phyloP scores from a whole-genome alignment of 1,284 basidiomycete species.

The Pyrrhoderma noxium region DNA sequence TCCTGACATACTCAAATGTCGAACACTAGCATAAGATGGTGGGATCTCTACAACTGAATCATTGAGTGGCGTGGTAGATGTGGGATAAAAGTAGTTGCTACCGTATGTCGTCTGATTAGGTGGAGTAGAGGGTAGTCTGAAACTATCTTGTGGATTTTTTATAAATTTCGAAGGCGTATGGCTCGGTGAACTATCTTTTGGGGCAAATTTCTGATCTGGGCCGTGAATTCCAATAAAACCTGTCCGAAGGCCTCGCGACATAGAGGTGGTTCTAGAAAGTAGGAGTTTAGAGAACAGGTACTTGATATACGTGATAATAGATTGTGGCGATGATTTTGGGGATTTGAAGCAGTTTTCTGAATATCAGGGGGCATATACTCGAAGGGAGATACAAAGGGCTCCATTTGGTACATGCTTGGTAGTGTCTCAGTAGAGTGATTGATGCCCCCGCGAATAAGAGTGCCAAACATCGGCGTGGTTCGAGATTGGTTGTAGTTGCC shows the following conservation, averaged over 20 bases:
- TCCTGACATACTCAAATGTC: not conserved
- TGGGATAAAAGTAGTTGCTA: no score
- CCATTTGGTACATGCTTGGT: slow-evolving; percentile 16
- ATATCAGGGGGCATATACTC: not conserved
- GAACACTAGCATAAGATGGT: slow-evolving; percentile 15
- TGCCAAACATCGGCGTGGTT: not conserved
- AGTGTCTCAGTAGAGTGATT: slow-evolving; percentile 6
- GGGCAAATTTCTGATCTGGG: not conserved
- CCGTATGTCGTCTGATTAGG: no score
- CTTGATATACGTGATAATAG: slow-evolving; percentile 9
- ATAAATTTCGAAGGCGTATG: not conserved
- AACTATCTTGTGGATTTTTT: not conserved
- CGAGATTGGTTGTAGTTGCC: not conserved
- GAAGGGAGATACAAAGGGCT: slow-evolving; percentile 16
- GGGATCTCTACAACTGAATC: slow-evolving; percentile 12
- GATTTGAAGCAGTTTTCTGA: not conserved
- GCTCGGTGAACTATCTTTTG: slow-evolving; percentile 4
- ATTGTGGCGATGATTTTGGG: slow-evolving; percentile 2
- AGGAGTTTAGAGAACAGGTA: not conserved
- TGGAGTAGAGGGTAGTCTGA: no score
- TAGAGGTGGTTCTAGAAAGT: slow-evolving; percentile 3
- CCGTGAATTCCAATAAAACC: slow-evolving; percentile 7
- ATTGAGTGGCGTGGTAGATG: not conserved
- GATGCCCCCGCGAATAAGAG: slow-evolving; percentile 7
- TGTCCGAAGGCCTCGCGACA: slow-evolving; percentile 3